A percentile compares a stretch with the other conserved stretches of the same genome.
phyloP scores from a whole-genome alignment of 2,329 filamentous ascomycete species.

The Domatiomyces catenatus region DNA sequence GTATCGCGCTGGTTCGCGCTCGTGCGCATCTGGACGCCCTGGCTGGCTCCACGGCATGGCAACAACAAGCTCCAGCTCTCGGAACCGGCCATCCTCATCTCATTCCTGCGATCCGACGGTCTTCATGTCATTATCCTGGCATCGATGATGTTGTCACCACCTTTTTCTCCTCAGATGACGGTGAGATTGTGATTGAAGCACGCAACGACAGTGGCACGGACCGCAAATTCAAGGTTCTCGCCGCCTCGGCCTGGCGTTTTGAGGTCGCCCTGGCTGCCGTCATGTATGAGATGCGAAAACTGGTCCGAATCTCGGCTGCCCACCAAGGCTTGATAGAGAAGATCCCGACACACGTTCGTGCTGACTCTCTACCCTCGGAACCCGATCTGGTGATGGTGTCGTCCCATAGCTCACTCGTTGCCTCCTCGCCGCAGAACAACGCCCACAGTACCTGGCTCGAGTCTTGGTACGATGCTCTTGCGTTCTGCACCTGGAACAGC shows the following conservation, averaged over 20 bases:
- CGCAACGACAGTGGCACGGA: slow-evolving; percentile 50
- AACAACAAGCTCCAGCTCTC: slow-evolving; percentile 50
- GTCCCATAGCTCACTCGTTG: slow-evolving; percentile 26
- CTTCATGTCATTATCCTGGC: slow-evolving; percentile 63
- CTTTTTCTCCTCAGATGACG: slow-evolving; percentile 49
- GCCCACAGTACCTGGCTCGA: slow-evolving; percentile 48
- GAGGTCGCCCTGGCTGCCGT: slow-evolving; percentile 63
- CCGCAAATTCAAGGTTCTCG: slow-evolving; percentile 47
- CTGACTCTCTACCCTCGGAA: slow-evolving; percentile 15
- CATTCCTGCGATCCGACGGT: slow-evolving; percentile 59
- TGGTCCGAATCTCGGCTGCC: slow-evolving; percentile 31
- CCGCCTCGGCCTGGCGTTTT: slow-evolving; percentile 56
- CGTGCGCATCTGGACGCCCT: slow-evolving; percentile 64
- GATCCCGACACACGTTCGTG: slow-evolving; percentile 8
- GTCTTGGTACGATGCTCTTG: slow-evolving; percentile 81
- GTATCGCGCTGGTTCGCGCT: slow-evolving; percentile 64
- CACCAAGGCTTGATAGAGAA: slow-evolving; percentile 16
- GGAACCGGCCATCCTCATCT: slow-evolving; percentile 62
- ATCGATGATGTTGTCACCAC: slow-evolving; percentile 53
- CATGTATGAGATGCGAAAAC: slow-evolving; percentile 70
- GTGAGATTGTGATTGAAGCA: slow-evolving; percentile 52
- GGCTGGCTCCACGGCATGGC: slow-evolving; percentile 74
- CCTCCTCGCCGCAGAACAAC: slow-evolving; percentile 23
- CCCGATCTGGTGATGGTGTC: slow-evolving; percentile 15
- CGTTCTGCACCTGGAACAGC: slow-evolving; percentile 95